Base-by-base conservation (phyloP, 2,329 filamentous ascomycete genomes). In the Aspergillus candidus region DNA sequence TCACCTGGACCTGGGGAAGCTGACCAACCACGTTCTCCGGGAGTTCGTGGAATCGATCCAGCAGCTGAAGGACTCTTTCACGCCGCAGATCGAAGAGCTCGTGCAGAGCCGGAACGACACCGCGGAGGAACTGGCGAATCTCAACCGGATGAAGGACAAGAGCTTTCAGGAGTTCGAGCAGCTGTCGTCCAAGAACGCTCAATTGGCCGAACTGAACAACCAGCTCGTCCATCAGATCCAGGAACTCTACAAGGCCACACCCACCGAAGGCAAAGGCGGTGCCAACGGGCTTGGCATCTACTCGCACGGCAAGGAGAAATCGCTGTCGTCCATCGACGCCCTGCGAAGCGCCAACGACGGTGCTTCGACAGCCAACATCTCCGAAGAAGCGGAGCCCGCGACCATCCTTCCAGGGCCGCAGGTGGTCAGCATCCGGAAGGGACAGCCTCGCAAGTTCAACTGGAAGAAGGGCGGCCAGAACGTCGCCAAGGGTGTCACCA, bases 401-500 rank as follows among this genome's bases (percentile, higher is more conserved):
- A 77, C 77, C 0, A 68, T 84, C 38, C 65, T 81, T 50, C 75
- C 82, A 22, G 86, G 88, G 2, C 90, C 93, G n/a, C 93, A 94
- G 48, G 86, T 97, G 30, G 86, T 97, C 48, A 94, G 93, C 58
- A 94, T 97, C 50, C 83, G 89, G 57, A 97, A 96, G 71, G 89
- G 86, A 27, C 89, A 95, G 62, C 82, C 85, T 42, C 94, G 89
- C 72, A 97, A 96, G 66, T 96, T 96, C 71, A 95, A 95, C 71
- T 97, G 93, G 90, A 95, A 96, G 77, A 95, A 94, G 73, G 89
- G 89, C 32, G 88, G 88, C 32, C 91, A 94, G 69, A 90, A 87
- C 44, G 84, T 97, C 57, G 90, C 90, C 22, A 94, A 96, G 67
- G 91, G 90, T 60, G 86, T 97, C 40, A 86, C 86, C 49, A 96